These are phyloP conservation scores for Arabis alpina DNA, from an alignment of 345 rosid genomes.

Conservation along the genomic window DNA sequence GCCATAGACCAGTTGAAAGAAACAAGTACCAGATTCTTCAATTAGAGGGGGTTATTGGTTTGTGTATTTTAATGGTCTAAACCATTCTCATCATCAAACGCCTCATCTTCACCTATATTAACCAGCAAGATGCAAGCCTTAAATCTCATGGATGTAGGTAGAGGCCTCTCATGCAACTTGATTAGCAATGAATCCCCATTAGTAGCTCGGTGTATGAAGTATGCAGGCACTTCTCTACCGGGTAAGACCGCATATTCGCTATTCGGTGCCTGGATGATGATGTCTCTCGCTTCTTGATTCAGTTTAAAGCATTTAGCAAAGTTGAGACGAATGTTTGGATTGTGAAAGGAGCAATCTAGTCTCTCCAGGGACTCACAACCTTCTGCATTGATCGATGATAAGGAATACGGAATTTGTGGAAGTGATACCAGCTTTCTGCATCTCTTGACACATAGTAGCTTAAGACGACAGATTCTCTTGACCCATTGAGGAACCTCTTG, in stretches of 20 bases:
- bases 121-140: not conserved
- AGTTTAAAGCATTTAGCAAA: not conserved
- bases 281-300: slow-evolving; percentile 3
- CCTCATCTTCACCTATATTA: not conserved
- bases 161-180: too few relatives aligned
- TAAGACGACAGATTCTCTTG: not conserved
- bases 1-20: not conserved
- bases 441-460: not conserved
- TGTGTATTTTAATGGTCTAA: too few relatives aligned
- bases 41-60: too few relatives aligned
- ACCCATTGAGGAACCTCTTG: not conserved
- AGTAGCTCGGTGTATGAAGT: not conserved
- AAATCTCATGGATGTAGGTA: not conserved
- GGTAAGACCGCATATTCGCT: not conserved
- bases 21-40: not conserved
- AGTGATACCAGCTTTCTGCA: not conserved
- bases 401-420: not conserved
- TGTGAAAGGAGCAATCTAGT: not conserved
- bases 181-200: too few relatives aligned
- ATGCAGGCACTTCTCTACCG: not conserved
- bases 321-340: not conserved
- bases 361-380: slow-evolving; percentile 11
- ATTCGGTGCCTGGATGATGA: not conserved
- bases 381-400: not conserved
- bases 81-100: too few relatives aligned